Conservation (phyloP, 2,329 filamentous ascomycete genomes). For the Verticillium alfalfae region DNA sequence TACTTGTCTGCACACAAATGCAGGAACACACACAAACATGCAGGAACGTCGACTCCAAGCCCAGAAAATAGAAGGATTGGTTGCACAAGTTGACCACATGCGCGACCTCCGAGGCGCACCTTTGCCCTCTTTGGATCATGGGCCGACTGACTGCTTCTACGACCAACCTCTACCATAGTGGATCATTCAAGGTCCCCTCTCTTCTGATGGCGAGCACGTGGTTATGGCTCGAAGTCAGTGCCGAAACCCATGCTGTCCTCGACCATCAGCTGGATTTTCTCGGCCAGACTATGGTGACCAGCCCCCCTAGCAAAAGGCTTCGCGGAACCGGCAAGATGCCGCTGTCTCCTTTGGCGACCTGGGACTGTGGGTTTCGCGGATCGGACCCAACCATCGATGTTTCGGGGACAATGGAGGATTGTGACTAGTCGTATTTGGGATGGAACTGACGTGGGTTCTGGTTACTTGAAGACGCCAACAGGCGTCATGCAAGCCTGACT, state of each 20-base stretch:
- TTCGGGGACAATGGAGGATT: neutral
- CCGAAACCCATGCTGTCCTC: neutral
- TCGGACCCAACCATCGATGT: neutral
- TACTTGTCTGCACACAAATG: slow-evolving; percentile 2
- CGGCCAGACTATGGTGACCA: neutral
- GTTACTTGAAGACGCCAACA: neutral
- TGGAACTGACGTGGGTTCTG: neutral
- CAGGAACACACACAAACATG: slow-evolving; percentile 11
- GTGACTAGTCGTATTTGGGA: neutral
- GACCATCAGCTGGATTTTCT: neutral
- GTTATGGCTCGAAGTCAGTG: neutral
- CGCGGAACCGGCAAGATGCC: neutral
- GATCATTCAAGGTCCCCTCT: slow-evolving; percentile 4
- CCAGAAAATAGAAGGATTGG: too few relatives aligned
- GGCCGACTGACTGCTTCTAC: neutral
- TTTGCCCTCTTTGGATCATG: neutral
- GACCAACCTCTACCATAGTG: neutral
- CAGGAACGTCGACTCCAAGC: slow-evolving; percentile 6
- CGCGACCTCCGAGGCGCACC: neutral
- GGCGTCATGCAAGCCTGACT: neutral
- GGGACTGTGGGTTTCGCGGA: neutral
- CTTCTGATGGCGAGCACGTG: neutral
- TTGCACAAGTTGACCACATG: too few relatives aligned
- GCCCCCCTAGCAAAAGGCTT: neutral
- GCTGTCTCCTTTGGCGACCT: neutral